Base-by-base conservation (phyloP, 257 asterid genomes). In the Vinca minor region DNA sequence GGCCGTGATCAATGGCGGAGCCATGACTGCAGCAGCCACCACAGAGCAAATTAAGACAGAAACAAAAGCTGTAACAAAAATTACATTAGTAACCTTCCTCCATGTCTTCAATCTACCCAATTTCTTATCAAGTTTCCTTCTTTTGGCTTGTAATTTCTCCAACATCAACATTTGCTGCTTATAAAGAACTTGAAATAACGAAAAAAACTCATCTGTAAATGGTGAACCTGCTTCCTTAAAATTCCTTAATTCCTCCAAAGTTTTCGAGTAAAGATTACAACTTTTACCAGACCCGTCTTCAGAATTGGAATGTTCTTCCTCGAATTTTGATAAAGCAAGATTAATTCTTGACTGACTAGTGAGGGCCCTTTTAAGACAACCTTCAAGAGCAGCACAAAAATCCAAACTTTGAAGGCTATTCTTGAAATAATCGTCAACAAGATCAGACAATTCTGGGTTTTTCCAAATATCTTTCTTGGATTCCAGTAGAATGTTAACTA, bases 11-110 rank as follows among this genome's bases (percentile, higher is more conserved):
- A 89, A 84, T 1, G 95, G 89, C 0, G 96, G 93, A 0, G 96
- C 96, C 1, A 87, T 69, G 66, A 89, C 39, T 1, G 96, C 96
- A 0, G 96, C 96, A 4, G 95, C 96, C 77, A 89, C 95, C 47
- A 89, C 95, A 2, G 96, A 84, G 70, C 87, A 86, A 35, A 89
- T 78, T 70, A 86, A 50, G 38, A 86, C 93, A 0, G 93, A 78
- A 3, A 89, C 84, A 41, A 89, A 86, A 8, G 93, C 80, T 1
- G 76, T 82, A 2, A 83, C 83, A 64, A 89, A 86, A 35, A 91
- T 92, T 42, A 76, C 85, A 63, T 86, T 88, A 0, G 87, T 83
- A 0, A 89, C 82, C 69, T 77, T 85, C 77, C 83, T 83, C 96
- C 96, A 92, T 0, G 77, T 69, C 78, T 79, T 83, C 41, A 81